Conservation (phyloP, 2,329 filamentous ascomycete species). For the Fusarium euwallaceae region DNA sequence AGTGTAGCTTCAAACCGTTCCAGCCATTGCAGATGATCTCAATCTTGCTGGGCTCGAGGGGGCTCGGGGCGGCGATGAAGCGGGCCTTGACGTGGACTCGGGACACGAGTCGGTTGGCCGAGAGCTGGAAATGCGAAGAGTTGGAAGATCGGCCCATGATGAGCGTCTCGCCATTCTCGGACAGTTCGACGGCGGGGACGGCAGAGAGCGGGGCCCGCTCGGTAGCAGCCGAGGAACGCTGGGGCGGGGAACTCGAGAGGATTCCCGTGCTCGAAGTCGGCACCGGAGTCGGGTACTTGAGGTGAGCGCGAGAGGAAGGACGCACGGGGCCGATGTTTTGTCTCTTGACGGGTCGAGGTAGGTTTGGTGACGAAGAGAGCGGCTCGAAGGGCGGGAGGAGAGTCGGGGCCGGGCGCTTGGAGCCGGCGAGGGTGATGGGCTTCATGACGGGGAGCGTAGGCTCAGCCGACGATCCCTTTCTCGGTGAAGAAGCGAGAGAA, state of each 20-base stretch:
- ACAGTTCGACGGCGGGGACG: slow-evolving; percentile 85
- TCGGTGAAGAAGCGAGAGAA: slow-evolving; percentile 51
- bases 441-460: slow-evolving; percentile 51
- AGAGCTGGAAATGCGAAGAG: slow-evolving; percentile 95
- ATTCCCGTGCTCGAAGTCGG: slow-evolving; percentile 95
- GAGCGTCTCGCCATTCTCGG: slow-evolving; percentile 83
- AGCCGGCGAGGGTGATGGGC: slow-evolving; percentile 54
- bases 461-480: slow-evolving; percentile 48
- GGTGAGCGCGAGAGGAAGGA: slow-evolving; percentile 57
- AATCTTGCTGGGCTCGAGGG: slow-evolving; percentile 80
- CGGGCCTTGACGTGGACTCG: slow-evolving; percentile 91
- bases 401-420: slow-evolving; percentile 74
- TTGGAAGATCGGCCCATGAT: slow-evolving; percentile 94
- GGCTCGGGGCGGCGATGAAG: slow-evolving; percentile 78
- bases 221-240: slow-evolving; percentile 70
- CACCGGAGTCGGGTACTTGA: slow-evolving; percentile 91
- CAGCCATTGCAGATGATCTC: slow-evolving; percentile 94
- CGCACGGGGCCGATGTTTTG: slow-evolving; percentile 60
- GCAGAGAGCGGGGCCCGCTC: slow-evolving; percentile 87
- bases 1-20: slow-evolving; percentile 96
- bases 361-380: slow-evolving; percentile 80
- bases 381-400: slow-evolving; percentile 85
- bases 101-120: slow-evolving; percentile 91
- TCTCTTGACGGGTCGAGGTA: slow-evolving; percentile 78
- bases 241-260: slow-evolving; percentile 85